Evolutionary conservation across 1,284 basidiomycete species (phyloP).

Genomic region (Moesziomyces globuligerus): DNA sequence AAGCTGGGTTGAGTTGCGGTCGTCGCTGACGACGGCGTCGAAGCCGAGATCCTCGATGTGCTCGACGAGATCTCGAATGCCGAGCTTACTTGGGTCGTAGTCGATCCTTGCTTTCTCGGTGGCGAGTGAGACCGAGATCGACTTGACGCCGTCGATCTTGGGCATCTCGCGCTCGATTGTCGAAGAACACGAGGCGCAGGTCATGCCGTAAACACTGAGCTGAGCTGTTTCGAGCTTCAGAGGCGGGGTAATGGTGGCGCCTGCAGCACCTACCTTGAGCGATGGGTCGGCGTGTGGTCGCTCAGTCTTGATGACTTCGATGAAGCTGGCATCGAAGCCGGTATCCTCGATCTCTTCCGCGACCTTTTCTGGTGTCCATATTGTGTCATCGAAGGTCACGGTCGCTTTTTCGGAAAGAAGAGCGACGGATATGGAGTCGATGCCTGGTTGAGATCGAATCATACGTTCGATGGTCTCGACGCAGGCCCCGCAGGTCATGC

Average conservation of each 20-base stretch:
- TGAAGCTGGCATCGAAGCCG: slow-evolving; percentile 80
- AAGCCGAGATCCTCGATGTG: slow-evolving; percentile 81
- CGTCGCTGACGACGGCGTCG: slow-evolving; percentile 84
- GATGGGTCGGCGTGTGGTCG: neutral
- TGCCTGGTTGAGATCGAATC: slow-evolving; percentile 84
- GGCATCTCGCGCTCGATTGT: slow-evolving; percentile 82
- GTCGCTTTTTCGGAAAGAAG: slow-evolving; percentile 91
- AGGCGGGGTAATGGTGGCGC: neutral
- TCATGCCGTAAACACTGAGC: slow-evolving; percentile 89
- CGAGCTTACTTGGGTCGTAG: slow-evolving; percentile 49
- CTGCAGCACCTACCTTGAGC: slow-evolving; percentile 4
- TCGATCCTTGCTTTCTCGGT: slow-evolving; percentile 56
- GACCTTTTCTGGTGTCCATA: slow-evolving; percentile 80
- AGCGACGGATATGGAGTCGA: slow-evolving; percentile 87
- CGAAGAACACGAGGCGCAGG: slow-evolving; percentile 81
- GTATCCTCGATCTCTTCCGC: slow-evolving; percentile 86
- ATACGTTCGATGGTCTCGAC: slow-evolving; percentile 95
- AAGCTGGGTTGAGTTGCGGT: slow-evolving; percentile 85
- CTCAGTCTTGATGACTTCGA: slow-evolving; percentile 33
- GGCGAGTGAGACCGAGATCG: slow-evolving; percentile 53
- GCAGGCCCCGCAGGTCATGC: slow-evolving; percentile 91
- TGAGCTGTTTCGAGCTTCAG: slow-evolving; percentile 24
- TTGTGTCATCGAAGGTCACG: slow-evolving; percentile 82
- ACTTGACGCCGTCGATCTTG: slow-evolving; percentile 68
- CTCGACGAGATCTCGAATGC: slow-evolving; percentile 58